These are phyloP conservation scores for Lactarius trivialis DNA, from an alignment of 768 basidiomycete species.

Conservation along the genomic window DNA sequence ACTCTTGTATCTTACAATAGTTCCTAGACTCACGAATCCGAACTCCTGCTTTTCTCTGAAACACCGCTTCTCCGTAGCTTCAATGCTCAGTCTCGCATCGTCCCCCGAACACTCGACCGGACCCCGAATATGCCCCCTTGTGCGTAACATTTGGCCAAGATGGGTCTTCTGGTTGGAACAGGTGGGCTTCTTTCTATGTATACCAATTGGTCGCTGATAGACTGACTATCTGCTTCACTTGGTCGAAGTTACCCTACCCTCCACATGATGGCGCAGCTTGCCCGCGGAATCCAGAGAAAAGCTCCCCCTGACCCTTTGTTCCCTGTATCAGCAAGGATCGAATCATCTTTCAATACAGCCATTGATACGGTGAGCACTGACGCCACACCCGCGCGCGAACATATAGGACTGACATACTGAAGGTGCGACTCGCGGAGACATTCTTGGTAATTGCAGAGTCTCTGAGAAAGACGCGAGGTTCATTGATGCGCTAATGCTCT, in stretches of 20 bases:
- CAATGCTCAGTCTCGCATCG: too few species aligned
- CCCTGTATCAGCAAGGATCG: neutral
- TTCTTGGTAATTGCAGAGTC: constrained; percentile 34
- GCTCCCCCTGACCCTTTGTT: constrained; percentile 35
- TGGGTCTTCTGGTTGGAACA: constrained; percentile 34
- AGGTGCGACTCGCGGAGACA: constrained; percentile 50
- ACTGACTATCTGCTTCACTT: constrained; percentile 39
- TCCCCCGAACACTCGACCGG: too few species aligned
- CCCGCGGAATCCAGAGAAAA: constrained; percentile 38
- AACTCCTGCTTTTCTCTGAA: too few species aligned
- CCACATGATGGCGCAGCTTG: constrained; percentile 45
- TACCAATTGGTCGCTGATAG: neutral
- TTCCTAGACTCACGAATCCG: too few species aligned
- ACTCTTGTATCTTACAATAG: too few species aligned
- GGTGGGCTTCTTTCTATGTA: neutral
- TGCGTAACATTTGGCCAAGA: too few species aligned
- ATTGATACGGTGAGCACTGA: neutral
- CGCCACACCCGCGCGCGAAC: too few species aligned
- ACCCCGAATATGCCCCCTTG: too few species aligned
- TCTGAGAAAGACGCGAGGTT: constrained; percentile 43
- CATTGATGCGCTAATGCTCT: constrained; percentile 32
- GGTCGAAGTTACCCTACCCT: constrained; percentile 34
- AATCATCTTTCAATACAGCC: constrained; percentile 23
- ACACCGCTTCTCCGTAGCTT: too few species aligned
- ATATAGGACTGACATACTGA: neutral